Evolutionary conservation across 768 basidiomycete species (phyloP), one percentile per base, ranked within the genome.

Genomic region (Russula sp.): DNA sequence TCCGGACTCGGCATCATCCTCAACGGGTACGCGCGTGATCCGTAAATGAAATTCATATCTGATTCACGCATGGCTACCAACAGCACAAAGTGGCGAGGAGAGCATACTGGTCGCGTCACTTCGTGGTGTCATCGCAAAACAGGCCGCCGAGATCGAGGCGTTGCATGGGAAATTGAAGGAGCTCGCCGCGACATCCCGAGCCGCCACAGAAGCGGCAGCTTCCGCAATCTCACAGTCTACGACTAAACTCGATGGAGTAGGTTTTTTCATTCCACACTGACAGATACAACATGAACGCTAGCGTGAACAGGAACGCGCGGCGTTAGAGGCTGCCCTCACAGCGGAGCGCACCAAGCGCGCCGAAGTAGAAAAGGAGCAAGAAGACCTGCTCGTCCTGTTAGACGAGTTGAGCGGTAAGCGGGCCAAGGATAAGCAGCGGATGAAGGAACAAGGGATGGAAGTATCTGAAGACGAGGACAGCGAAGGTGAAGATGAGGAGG

Each of bases 321-420:
- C 74, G 1, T 78, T 85, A 9, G 82, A 88, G 67, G 80, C 79
- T 8, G 72, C 84, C 61, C 72, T 94, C 11, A 73, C 75, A 40
- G 75, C 75, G 1, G 79, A 85, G 14, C 82, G 88, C 66, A 80
- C 79, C 59, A 89, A 87, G 71, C 81, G 83, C 54, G 87, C 83
- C 67, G 94, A 97, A 9, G 84, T 86, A 27, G 94, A 97, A 74
- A 95, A 94, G 75, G 96, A 99, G 73, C 95, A 98, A 69, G 96
- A 98, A 72, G 96, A 99, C 74, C 73, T 98, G 53, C 78, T 99
- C 22, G 95, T 99, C 11, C 75, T 98, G 37, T 77, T 99, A 4
- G 97, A 98, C 70, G 97, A 98, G 75, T 78, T 97, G 65, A 90
- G 85, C 50, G 82, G 77, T 66, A 99, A 99, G 76, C 80, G 95